Percentiles rank a stretch among this genome's conserved stretches.
These are phyloP conservation scores for Orbilia ellipsospora DNA, from an alignment of 2,329 filamentous ascomycete species.

Conservation along the genomic window DNA sequence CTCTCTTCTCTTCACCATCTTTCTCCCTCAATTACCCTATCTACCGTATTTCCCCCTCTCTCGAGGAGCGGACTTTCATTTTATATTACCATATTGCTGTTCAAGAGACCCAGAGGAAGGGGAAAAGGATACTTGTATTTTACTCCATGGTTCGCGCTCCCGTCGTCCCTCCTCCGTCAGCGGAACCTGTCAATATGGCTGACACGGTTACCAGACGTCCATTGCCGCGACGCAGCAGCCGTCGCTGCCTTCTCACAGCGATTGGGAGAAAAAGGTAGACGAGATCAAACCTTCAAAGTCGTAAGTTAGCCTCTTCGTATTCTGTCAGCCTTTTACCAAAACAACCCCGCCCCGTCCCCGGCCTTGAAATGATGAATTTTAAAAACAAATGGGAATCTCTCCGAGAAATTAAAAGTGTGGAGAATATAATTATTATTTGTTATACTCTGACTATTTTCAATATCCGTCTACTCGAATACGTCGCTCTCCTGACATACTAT, in stretches of 20 bases:
- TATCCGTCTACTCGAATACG: constrained; percentile 48
- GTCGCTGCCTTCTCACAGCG: constrained; percentile 58
- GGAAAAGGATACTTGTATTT: constrained; percentile 25
- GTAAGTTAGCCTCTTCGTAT: constrained; percentile 69
- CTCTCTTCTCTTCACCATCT: constrained; percentile 41
- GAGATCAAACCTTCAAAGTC: constrained; percentile 88
- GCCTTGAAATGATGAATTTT: constrained; percentile 75
- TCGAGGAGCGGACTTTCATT: constrained; percentile 5
- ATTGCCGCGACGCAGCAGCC: constrained; percentile 55
- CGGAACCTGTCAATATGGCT: constrained; percentile 55
- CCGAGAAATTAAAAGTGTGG: constrained; percentile 87
- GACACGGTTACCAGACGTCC: constrained; percentile 57
- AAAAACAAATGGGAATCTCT: constrained; percentile 99
- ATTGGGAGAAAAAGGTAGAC: constrained; percentile 83
- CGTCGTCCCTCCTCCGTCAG: constrained; percentile 51
- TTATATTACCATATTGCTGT: constrained; percentile 1
- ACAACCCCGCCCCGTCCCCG: constrained; percentile 60
- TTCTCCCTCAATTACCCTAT: constrained; percentile 38
- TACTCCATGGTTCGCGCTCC: constrained; percentile 54
- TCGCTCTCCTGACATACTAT: constrained; percentile 9
- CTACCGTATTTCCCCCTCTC: too few species aligned
- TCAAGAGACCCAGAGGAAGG: constrained; percentile 15
- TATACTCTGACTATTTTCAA: constrained; percentile 70
- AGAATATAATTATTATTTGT: constrained; percentile 72
- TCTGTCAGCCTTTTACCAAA: constrained; percentile 6